phyloP scores from a whole-genome alignment of 495 filamentous ascomycete species.

The Podospora bellae-mahoneyi region DNA sequence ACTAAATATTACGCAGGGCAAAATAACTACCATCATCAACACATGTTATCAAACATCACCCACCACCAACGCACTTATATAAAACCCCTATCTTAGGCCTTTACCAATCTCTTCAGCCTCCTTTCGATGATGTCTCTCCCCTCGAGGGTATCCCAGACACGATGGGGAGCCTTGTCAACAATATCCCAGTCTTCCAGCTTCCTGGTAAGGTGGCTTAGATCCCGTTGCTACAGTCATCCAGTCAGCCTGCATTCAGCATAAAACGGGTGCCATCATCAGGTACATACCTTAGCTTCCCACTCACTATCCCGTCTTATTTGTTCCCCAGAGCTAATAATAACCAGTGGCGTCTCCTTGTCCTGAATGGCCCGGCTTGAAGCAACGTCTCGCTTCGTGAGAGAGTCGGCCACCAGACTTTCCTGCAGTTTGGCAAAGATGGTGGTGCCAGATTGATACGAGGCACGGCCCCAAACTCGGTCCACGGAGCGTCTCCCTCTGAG shows the following conservation, averaged over 20 bases:
- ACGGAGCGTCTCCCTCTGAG: constrained; percentile 74
- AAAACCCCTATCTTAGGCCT: constrained; percentile 3
- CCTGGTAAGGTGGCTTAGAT: constrained; percentile 72
- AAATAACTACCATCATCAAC: background rate
- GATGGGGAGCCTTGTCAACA: constrained; percentile 77
- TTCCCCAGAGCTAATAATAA: constrained; percentile 75
- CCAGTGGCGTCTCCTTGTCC: constrained; percentile 64
- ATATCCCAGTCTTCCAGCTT: constrained; percentile 83
- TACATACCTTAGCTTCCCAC: constrained; percentile 62
- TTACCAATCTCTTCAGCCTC: constrained; percentile 52
- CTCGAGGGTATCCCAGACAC: constrained; percentile 70
- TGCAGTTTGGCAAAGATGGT: constrained; percentile 87
- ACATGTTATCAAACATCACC: background rate
- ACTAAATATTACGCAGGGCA: background rate
- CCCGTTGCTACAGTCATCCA: constrained; percentile 58
- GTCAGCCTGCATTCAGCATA: constrained; percentile 8
- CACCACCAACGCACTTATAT: background rate
- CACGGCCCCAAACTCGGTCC: constrained; percentile 77
- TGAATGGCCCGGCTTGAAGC: constrained; percentile 73
- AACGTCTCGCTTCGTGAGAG: constrained; percentile 78
- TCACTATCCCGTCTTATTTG: constrained; percentile 52
- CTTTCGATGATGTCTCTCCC: constrained; percentile 62
- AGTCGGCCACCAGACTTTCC: constrained; percentile 82
- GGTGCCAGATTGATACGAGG: constrained; percentile 73
- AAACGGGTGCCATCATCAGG: background rate